A percentile compares a stretch with the other conserved stretches of the same genome.
These are phyloP conservation scores for Endothia cerciana DNA, from an alignment of 2,329 filamentous ascomycete genomes.

Conservation along the genomic window DNA sequence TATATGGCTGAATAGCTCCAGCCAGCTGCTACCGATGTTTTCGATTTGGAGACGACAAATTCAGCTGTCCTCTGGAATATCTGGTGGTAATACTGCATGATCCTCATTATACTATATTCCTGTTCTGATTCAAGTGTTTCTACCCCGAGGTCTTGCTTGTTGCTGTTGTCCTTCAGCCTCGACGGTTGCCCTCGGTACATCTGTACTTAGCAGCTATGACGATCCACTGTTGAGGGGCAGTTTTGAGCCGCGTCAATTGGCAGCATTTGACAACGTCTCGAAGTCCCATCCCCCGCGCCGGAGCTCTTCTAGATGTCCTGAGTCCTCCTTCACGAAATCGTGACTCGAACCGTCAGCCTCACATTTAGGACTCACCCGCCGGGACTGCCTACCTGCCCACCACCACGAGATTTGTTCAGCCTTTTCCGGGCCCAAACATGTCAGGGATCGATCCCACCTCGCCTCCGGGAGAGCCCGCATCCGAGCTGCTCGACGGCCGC, in stretches of 20 bases:
- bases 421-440: conserved; percentile 24
- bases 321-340: not conserved
- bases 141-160: not conserved
- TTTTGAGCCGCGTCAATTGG: not conserved
- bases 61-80: not conserved
- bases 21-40: not conserved
- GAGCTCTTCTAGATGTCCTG: not conserved
- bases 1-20: not conserved
- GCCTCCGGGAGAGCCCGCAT: conserved; percentile 53
- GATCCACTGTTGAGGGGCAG: conserved; percentile 7
- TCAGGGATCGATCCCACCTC: conserved; percentile 33
- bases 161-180: not conserved
- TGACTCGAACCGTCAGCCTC: not conserved
- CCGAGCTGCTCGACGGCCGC: conserved; percentile 66
- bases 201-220: not conserved
- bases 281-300: not conserved
- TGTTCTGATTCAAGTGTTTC: not conserved
- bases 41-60: no score
- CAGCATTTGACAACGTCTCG: not conserved
- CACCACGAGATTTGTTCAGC: not conserved
- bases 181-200: not conserved
- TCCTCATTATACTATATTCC: not conserved
- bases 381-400: not conserved
- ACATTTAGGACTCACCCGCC: not conserved
- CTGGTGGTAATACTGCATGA: not conserved